These are phyloP conservation scores for Endogone sp. DNA, from an alignment of 192 early-diverging fungal species.

Conservation along the genomic window DNA sequence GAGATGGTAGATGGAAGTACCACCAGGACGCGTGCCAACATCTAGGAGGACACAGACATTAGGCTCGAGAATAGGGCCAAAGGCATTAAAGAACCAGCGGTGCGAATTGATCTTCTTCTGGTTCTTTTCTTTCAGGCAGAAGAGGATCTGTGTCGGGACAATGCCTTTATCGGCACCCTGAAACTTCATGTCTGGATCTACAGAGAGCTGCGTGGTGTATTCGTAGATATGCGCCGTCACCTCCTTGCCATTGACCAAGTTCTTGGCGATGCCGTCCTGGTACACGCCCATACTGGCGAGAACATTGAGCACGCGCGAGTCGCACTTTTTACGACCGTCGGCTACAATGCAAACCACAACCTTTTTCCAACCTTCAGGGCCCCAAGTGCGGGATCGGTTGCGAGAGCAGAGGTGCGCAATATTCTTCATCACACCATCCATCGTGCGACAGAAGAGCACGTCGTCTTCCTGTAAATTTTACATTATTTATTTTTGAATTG, in stretches of 20 bases:
- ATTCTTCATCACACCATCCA: slow-evolving; percentile 75
- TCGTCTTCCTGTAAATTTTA: slow-evolving; percentile 57
- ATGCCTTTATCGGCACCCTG: slow-evolving; percentile 59
- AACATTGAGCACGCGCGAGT: slow-evolving; percentile 56
- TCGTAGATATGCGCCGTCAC: slow-evolving; percentile 69
- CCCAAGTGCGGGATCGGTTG: slow-evolving; percentile 48
- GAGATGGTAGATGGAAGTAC: slow-evolving; percentile 66
- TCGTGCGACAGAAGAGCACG: slow-evolving; percentile 68
- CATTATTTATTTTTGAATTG: slow-evolving; percentile 10
- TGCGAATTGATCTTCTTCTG: slow-evolving; percentile 87
- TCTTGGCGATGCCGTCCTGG: slow-evolving; percentile 68
- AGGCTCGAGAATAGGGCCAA: slow-evolving; percentile 52
- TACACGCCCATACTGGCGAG: slow-evolving; percentile 75
- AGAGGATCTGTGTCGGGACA: slow-evolving; percentile 76
- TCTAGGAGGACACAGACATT: slow-evolving; percentile 64
- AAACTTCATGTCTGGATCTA: slow-evolving; percentile 72
- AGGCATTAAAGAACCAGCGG: slow-evolving; percentile 69
- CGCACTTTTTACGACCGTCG: slow-evolving; percentile 70
- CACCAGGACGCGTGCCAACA: slow-evolving; percentile 77
- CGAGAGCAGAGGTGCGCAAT: slow-evolving; percentile 69
- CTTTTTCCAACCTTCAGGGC: slow-evolving; percentile 67
- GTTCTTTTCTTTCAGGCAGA: slow-evolving; percentile 92
- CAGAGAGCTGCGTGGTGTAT: slow-evolving; percentile 74
- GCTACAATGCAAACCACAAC: slow-evolving; percentile 75
- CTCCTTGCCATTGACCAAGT: slow-evolving; percentile 58